Percentiles rank a stretch among this genome's conserved stretches.
These are phyloP conservation scores for Pyrus communis DNA, from an alignment of 306 rosid genomes.

Conservation along the genomic window DNA sequence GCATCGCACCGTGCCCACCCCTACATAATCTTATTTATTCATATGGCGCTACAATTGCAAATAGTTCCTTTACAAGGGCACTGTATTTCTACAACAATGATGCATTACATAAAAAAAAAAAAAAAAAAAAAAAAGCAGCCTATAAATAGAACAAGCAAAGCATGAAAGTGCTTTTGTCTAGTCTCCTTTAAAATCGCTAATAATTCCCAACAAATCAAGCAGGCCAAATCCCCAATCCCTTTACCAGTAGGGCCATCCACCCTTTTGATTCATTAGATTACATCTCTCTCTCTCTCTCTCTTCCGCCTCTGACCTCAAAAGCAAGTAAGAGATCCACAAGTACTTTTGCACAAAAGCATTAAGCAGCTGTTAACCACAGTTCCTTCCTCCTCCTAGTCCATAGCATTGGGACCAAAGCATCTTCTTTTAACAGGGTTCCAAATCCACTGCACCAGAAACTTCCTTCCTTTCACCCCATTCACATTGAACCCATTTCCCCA, in stretches of 20 bases:
- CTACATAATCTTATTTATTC: not conserved
- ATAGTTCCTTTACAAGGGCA: constrained; percentile 1
- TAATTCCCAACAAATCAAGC: not conserved
- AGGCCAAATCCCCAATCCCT: not conserved
- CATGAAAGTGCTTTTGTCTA: not conserved
- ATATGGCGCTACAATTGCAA: not conserved
- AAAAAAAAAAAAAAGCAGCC: not conserved
- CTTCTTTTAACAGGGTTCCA: constrained; percentile 43
- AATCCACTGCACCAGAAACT: constrained; percentile 43
- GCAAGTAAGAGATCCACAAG: not conserved
- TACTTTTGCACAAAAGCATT: not conserved
- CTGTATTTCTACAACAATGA: not conserved
- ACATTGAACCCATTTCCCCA: constrained; percentile 43
- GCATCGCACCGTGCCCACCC: no score
- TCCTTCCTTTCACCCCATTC: constrained; percentile 43
- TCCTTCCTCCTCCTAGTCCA: constrained; percentile 12
- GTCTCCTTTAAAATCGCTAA: not conserved
- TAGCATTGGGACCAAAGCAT: constrained; percentile 54
- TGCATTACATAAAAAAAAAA: no score
- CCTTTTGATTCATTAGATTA: not conserved
- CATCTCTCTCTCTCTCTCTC: not conserved
- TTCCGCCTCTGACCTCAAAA: not conserved
- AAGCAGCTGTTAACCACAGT: not conserved
- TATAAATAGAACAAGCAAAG: not conserved
- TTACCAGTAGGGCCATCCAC: not conserved